Conservation (phyloP, 768 basidiomycete species). For the Phylloporus arenicola region DNA sequence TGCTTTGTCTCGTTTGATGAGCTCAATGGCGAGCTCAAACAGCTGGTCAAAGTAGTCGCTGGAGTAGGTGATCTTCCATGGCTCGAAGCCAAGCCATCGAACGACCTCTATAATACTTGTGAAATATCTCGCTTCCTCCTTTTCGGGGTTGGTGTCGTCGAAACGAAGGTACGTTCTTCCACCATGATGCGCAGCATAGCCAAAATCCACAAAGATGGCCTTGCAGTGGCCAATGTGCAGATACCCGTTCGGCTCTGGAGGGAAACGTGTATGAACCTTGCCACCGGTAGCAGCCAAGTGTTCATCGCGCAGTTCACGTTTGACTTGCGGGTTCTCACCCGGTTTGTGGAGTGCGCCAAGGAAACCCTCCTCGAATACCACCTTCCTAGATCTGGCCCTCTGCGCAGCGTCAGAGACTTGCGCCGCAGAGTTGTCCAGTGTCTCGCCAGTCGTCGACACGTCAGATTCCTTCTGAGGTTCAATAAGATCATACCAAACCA, state of each 20-base stretch:
- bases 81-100: slow-evolving; percentile 95
- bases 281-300: slow-evolving; percentile 81
- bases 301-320: slow-evolving; percentile 67
- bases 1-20: slow-evolving; percentile 86
- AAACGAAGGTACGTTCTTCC: slow-evolving; percentile 92
- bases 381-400: slow-evolving; percentile 38
- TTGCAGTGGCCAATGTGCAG: slow-evolving; percentile 97
- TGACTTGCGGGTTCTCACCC: slow-evolving; percentile 87
- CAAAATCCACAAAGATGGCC: slow-evolving; percentile 97
- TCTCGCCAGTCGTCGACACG: slow-evolving; percentile 6
- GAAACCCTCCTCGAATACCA: slow-evolving; percentile 93
- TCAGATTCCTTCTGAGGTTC: slow-evolving; percentile 35
- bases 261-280: slow-evolving; percentile 91
- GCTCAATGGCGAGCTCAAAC: slow-evolving; percentile 79
- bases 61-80: slow-evolving; percentile 98
- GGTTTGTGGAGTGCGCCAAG: slow-evolving; percentile 88
- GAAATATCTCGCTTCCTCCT: slow-evolving; percentile 93
- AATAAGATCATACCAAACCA: background rate
- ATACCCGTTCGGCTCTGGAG: slow-evolving; percentile 97
- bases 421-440: slow-evolving; percentile 19
- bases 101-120: slow-evolving; percentile 94
- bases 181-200: slow-evolving; percentile 92
- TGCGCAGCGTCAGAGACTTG: slow-evolving; percentile 33
- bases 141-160: slow-evolving; percentile 98
- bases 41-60: slow-evolving; percentile 92